A percentile compares a stretch with the other conserved stretches of the same genome.
Conservation (phyloP, 805 yeast genomes). For the Pichia kluyveri region DNA sequence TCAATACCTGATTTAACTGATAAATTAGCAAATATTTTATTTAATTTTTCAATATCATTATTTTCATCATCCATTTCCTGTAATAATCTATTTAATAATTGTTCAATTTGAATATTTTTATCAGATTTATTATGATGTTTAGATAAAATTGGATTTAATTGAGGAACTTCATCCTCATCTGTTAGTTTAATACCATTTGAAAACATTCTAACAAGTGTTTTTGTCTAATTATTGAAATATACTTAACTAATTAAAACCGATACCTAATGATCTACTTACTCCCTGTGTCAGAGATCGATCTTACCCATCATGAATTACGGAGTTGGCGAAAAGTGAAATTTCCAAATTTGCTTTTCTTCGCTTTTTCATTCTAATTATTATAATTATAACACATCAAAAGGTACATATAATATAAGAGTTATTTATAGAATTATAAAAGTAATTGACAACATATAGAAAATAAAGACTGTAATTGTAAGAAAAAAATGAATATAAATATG, state of each 20-base stretch:
- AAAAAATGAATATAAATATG: no score
- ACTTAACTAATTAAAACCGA: no score
- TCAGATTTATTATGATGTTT: constrained; percentile 8
- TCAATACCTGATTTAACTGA: constrained; percentile 4
- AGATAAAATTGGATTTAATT: not conserved
- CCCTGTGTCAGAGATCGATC: no score
- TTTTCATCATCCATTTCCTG: constrained; percentile 23
- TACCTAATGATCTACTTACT: no score
- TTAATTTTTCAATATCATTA: constrained; percentile 14
- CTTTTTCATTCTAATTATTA: no score
- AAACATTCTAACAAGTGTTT: not conserved
- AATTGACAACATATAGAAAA: not conserved
- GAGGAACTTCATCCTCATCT: not conserved
- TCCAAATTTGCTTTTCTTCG: no score
- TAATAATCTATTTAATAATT: constrained; percentile 20
- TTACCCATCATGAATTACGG: no score
- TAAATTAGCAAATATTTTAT: constrained; percentile 1
- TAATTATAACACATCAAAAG: not conserved
- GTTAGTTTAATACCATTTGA: not conserved
- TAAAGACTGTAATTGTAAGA: not conserved
- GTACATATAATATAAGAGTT: no score
- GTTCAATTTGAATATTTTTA: constrained; percentile 14
- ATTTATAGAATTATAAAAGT: not conserved
- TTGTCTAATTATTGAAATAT: no score
- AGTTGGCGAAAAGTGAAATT: no score